Evolutionary conservation across 345 rosid species (phyloP), one percentile per base, ranked within the genome.

Genomic region (Conringia planisiliqua): DNA sequence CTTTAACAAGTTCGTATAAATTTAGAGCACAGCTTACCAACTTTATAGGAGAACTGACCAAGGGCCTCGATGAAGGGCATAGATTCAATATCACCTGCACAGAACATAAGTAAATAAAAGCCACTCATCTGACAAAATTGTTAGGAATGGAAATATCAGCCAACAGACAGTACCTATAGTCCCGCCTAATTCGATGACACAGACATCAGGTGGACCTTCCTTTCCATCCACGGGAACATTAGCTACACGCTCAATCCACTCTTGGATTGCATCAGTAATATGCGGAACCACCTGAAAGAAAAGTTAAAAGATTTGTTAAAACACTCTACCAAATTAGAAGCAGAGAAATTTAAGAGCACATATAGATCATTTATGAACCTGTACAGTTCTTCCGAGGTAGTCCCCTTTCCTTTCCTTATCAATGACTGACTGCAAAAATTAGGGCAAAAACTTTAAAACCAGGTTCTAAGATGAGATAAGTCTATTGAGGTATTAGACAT

Each of bases 141-240:
- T 17, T 38, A 66, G 39, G 36, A 66, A 51, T 40, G 7, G 58
- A 24, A 50, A 59, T 16, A 59, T 9, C 3, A 65, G 13, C 7
- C 57, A 65, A 54, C 20, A 73, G 65, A 55, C 20, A 38, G 3
- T 62, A 92, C 99, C 99, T 69, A 92, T 92, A 17, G 98, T 92
- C 79, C 99, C 99, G 73, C 99, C 99, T 80, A 96, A 71, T 82
- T 96, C 99, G 32, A 92, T 92, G 55, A 96, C 96, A 83, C 99
- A 96, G 24, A 96, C 91, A 87, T 96, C 99, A 65, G 98, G 90
- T 55, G 97, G 87, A 24, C 93, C 96, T 7, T 89, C 89, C 66
- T 85, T 70, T 62, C 95, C 97, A 63, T 92, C 99, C 0, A 96
- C 98, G 1, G 99, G 96, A 62, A 90, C 78, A 78, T 61, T 42